phyloP scores from a whole-genome alignment of 129 eudicot genomes.

The Lonicera japonica region DNA sequence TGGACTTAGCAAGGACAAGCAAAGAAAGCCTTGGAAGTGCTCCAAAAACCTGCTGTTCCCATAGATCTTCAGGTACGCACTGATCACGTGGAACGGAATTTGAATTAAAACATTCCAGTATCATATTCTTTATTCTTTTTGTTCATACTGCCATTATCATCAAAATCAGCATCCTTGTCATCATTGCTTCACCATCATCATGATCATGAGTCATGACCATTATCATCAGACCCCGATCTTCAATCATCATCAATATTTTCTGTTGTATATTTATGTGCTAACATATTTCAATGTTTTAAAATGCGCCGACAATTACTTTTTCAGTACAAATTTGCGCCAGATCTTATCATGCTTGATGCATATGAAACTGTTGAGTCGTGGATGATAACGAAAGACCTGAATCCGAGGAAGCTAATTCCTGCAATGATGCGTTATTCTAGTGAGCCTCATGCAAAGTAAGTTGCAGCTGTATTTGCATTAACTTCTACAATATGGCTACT shows the following conservation, averaged over 20 bases:
- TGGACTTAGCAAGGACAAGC: conserved; percentile 83
- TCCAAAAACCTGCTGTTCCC: conserved; percentile 83
- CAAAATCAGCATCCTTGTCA: not conserved
- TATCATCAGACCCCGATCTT: not conserved
- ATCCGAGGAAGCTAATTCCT: conserved; percentile 88
- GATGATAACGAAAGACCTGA: conserved; percentile 83
- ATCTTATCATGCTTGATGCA: conserved; percentile 98
- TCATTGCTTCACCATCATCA: conserved; percentile 17
- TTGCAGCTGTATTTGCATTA: conserved; percentile 4
- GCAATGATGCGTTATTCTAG: conserved; percentile 99
- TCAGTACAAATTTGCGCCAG: conserved; percentile 98
- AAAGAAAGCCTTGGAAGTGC: conserved; percentile 88
- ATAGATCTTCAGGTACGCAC: conserved; percentile 67
- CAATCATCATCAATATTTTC: conserved; percentile 5
- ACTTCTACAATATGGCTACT: not conserved
- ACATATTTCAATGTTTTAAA: too few species aligned
- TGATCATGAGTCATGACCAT: too few species aligned
- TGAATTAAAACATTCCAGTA: not conserved
- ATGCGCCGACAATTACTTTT: conserved; percentile 5
- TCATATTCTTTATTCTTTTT: not conserved
- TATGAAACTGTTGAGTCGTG: conserved; percentile 97
- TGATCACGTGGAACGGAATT: not conserved
- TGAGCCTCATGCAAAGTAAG: conserved; percentile 95
- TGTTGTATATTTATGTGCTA: not conserved
- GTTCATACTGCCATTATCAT: not conserved